Evolutionary conservation across 495 filamentous ascomycete genomes (phyloP), one percentile per base, ranked within the genome.

Genomic region (Aspergillus panamensis): DNA sequence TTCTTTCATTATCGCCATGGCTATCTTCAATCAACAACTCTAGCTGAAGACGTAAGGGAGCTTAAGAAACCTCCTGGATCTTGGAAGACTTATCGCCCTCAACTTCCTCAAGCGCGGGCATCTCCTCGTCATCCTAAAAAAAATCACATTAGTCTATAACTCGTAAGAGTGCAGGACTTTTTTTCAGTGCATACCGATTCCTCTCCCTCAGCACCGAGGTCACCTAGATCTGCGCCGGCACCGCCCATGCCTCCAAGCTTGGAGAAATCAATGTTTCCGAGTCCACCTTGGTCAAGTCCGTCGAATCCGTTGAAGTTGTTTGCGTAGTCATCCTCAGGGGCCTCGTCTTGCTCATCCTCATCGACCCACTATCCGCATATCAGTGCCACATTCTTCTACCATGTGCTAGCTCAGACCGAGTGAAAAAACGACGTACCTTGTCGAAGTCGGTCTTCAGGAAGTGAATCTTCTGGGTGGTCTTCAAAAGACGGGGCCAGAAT

Each of bases 381-480:
- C 56, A 75, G 66, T 53, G 49, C 51, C 42, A 13, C 59, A 45
- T 52, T 42, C 40, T 32, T 39, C 35, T 40, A 55, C 33, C 6
- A 25, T 35, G 13, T 14, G 13, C 14, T 14, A 20, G n/a, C 12
- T 21, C 9, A 9, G n/a, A 44, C 8, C 2, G 48, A 45, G 3
- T n/a, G 8, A 7, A 21, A 8, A 12, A 53, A 43, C 14, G 35
- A 29, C 79, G 55, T 75, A 90, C 87, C 85, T 97, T 97, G 77
- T 97, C 91, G 66, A 98, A 98, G 74, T 98, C 87, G 64, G 94
- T 98, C 90, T 96, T 97, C 67, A 98, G 74, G 85, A 94, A 98
- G 79, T 97, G 94, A 51, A 87, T 69, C 82, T 90, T 96, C 84
- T 91, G 87, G 37, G 74, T 73, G 25, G 90, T 88, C 85, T 97